Percentiles rank a stretch among this genome's conserved stretches.
These are phyloP conservation scores for Nymphaea thermarum DNA, from an alignment of 164 flowering plant genomes.

Conservation along the genomic window DNA sequence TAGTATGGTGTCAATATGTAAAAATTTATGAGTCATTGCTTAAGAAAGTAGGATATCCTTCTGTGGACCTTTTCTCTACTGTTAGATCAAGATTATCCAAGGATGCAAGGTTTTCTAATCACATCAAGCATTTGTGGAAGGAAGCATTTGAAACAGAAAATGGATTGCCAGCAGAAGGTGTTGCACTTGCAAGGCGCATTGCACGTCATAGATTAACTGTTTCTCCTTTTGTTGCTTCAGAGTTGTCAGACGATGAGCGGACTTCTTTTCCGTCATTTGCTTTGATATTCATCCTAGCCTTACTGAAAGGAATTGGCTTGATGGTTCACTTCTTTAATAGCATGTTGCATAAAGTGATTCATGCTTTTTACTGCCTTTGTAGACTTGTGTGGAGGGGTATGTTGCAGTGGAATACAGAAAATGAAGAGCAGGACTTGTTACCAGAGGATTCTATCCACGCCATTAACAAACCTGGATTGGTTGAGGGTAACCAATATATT, in stretches of 20 bases:
- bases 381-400: too few species aligned
- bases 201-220: conserved; percentile 42
- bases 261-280: neutral
- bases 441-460: too few species aligned
- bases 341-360: too few species aligned
- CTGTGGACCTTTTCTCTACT: conserved; percentile 15
- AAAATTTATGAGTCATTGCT: conserved; percentile 47
- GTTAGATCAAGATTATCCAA: conserved; percentile 21
- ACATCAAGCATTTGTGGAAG: conserved; percentile 33
- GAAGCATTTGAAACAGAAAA: conserved; percentile 43
- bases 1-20: conserved; percentile 49
- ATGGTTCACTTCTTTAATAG: too few species aligned
- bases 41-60: conserved; percentile 35
- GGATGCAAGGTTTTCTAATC: conserved; percentile 20
- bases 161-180: conserved; percentile 48
- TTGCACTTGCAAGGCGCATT: conserved; percentile 57
- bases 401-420: too few species aligned
- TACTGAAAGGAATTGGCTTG: too few species aligned
- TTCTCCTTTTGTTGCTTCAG: conserved; percentile 6
- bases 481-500: too few species aligned
- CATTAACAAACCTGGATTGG: too few species aligned
- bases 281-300: too few species aligned
- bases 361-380: too few species aligned
- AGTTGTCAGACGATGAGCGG: conserved; percentile 4
- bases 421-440: too few species aligned